Base-by-base conservation (phyloP, 148 eudicot genomes). In the Cornus suecica region DNA sequence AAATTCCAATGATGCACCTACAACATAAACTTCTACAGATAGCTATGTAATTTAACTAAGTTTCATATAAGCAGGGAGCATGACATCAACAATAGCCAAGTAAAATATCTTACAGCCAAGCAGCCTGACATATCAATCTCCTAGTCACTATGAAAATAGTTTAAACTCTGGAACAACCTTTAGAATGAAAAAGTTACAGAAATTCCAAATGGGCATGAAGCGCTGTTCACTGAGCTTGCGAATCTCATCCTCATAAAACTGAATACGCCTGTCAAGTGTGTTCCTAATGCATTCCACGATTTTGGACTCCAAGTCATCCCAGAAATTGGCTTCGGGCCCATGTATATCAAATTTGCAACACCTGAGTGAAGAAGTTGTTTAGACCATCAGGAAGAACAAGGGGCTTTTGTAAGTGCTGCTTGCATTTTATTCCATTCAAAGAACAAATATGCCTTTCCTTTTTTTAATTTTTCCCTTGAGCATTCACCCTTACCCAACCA, bases 211-310 rank as follows among this genome's bases (percentile, higher is more conserved):
- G 68, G 99, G 99, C 99, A 91, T 88, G 77, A 90, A 85, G 41
- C 97, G 89, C 72, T 92, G 97, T 78, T 95, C 99, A 75, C 97
- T 95, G 82, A 95, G 95, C 94, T 91, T 95, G 73, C 97, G 91
- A 64, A 92, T 87, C 85, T 95, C 99, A 54, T 95, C 99, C 82
- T 95, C 99, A 67, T 95, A 95, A 80, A 95, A 95, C 71, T 89
- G 93, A 68, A 92, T 86, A 15, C 99, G 91, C 76, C 89, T 89
- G 78, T 95, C 99, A 74, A 95, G 85, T 27, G 97, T 92, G 84
- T 91, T 92, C 72, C 90, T 88, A 42, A 92, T 79, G 74, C 97
- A 92, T 77, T 95, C 99, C 90, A 86, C 86, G 67, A 90, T 81
- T 80, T 95, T 95, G 11, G 90, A 85, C 66, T 92, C 99, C 83